These are phyloP conservation scores for Lactifluus volemus DNA, from an alignment of 768 basidiomycete genomes.

Conservation along the genomic window DNA sequence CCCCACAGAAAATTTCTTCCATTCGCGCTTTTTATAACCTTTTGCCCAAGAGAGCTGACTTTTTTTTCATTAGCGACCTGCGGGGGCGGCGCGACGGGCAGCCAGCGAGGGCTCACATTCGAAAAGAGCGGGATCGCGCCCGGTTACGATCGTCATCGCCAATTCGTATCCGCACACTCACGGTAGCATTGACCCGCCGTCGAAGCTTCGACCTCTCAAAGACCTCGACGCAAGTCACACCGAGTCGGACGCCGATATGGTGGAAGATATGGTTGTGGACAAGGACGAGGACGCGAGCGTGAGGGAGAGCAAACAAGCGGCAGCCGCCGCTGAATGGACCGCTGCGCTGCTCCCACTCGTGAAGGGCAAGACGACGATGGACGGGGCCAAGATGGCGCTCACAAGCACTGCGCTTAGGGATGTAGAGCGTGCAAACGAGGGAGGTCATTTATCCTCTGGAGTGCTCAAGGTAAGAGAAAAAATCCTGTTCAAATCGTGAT, in stretches of 20 bases:
- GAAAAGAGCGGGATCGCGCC: not conserved
- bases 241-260: not conserved
- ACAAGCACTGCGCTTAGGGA: not conserved
- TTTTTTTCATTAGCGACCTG: not conserved
- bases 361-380: constrained; percentile 5
- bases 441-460: not conserved
- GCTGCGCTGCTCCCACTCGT: constrained; percentile 9
- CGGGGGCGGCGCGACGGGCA: not conserved
- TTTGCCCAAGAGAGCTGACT: not conserved
- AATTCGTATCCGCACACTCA: not conserved
- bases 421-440: not conserved
- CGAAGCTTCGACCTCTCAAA: not conserved
- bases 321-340: not conserved
- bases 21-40: not conserved
- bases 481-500: not conserved
- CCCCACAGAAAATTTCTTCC: not conserved
- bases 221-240: not conserved
- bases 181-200: constrained; percentile 1
- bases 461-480: constrained; percentile 12
- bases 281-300: not conserved
- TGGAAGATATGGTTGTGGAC: not conserved
- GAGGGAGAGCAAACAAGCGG: not conserved
- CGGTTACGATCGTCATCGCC: not conserved
- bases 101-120: not conserved
- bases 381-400: not conserved